Conservation (phyloP, 495 filamentous ascomycete genomes). For the Penicillium daleae region DNA sequence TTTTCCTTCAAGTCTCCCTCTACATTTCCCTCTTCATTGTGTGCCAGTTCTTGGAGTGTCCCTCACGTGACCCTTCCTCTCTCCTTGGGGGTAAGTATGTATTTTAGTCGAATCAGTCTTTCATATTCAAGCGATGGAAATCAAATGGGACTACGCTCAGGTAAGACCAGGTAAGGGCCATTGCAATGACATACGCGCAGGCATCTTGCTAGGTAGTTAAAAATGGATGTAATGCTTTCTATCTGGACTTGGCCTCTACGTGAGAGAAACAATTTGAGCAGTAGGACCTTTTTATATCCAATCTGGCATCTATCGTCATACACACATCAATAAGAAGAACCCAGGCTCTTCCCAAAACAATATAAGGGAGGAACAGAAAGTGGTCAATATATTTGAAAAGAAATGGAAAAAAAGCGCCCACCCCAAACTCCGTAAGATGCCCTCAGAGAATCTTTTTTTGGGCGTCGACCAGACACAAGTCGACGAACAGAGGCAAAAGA, state of each 20-base stretch:
- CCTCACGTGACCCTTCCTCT: conserved; percentile 21
- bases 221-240: conserved; percentile 33
- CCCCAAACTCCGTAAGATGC: conserved; percentile 47
- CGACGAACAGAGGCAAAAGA: conserved; percentile 28
- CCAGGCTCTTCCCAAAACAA: conserved; percentile 24
- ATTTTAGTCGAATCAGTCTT: conserved; percentile 44
- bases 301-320: conserved; percentile 43
- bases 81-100: conserved; percentile 53
- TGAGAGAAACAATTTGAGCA: conserved; percentile 7
- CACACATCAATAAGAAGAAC: conserved; percentile 40
- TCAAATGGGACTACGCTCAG: conserved; percentile 37
- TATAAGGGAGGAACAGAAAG: conserved; percentile 26
- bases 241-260: conserved; percentile 5
- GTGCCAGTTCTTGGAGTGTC: conserved; percentile 18
- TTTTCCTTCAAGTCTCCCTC: conserved; percentile 26
- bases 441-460: conserved; percentile 38
- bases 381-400: conserved; percentile 31
- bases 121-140: conserved; percentile 26
- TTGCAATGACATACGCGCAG: conserved; percentile 40
- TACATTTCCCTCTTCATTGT: conserved; percentile 27
- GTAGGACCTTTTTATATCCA: conserved; percentile 26
- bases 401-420: conserved; percentile 39
- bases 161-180: conserved; percentile 74
- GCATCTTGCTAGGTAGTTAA: conserved; percentile 34
- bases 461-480: conserved; percentile 15